Evolutionary conservation across 257 asterid genomes (phyloP).

Genomic region (Nicotiana paniculata): DNA sequence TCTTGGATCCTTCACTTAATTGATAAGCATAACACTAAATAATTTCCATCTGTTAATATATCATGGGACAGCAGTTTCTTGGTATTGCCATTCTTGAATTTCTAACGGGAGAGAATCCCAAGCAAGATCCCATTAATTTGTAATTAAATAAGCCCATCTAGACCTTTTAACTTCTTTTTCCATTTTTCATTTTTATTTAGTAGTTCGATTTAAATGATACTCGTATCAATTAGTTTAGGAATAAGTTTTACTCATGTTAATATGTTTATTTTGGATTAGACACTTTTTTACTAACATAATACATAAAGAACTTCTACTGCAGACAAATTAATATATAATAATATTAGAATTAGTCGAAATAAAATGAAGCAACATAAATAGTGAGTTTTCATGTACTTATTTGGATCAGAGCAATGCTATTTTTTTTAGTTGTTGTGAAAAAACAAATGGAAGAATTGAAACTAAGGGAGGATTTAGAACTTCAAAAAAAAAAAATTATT

Average conservation of each 20-base stretch:
- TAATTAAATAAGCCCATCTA: background rate
- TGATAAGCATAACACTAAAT: background rate
- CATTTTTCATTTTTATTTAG: background rate
- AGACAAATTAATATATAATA: background rate
- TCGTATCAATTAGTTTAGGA: background rate
- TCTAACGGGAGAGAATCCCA: background rate
- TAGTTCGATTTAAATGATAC: background rate
- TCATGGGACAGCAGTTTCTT: background rate
- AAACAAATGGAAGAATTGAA: background rate
- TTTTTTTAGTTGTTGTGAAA: too few species aligned
- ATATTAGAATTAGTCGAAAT: background rate
- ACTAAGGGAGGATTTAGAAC: background rate
- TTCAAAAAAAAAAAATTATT: background rate
- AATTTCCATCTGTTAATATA: background rate
- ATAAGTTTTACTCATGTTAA: background rate
- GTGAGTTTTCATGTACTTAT: too few species aligned
- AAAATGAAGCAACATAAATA: background rate
- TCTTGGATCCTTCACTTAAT: slow-evolving; percentile 10
- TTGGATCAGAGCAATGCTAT: too few species aligned
- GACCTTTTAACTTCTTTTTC: background rate
- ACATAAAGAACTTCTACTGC: background rate
- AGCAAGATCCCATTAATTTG: background rate
- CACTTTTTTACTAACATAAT: background rate
- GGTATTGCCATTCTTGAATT: slow-evolving; percentile 5
- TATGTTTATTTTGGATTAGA: too few species aligned